Evolutionary conservation across 2,329 filamentous ascomycete genomes (phyloP), one percentile per base, ranked within the genome.

Genomic region (Seiridium unicorne): DNA sequence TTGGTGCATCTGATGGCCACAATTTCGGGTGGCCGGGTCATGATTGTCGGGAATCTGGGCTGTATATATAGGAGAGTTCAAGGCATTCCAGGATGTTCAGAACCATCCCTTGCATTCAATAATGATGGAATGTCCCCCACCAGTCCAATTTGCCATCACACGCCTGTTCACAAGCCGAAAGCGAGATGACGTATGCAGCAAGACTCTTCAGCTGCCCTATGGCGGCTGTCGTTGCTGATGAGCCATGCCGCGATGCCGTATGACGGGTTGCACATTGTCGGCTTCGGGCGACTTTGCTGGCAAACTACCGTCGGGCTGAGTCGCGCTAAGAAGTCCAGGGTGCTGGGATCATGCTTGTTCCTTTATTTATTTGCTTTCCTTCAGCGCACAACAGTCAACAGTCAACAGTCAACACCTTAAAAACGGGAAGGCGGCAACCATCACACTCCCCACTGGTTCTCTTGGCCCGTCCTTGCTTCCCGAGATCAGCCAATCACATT

Each of bases 301-400:
- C 18, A 26, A 26, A 26, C 18, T 26, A 26, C 18, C 18, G 18
- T 26, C 18, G 18, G 18, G 18, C 18, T 26, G 18, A 26, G 18
- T 26, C 18, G 18, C 18, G 18, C 18, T 26, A 26, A 26, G 18
- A 26, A 26, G 18, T 26, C 18, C 18, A 26, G 18, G 18, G 18
- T 26, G 36, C 53, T 11, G 38, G 54, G 54, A 47, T 57, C 11
- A 57, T 57, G 54, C 54, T 38, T 57, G 54, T 51, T 10, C n/a
- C 18, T 57, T 38, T 57, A 31, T 48, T 47, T 48, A 18, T 48
- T 48, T 57, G 40, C 54, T 57, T 57, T 47, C 31, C 49, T 35
- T 2, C 18, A 26, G 18, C 18, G 10, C 7, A 9, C 36, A 42
- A n/a, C 31, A 53, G 34, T 35, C 11, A 44, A 13, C n/a, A n/a